phyloP scores from a whole-genome alignment of 208 protist genomes.

The Leptomonas seymouri region DNA sequence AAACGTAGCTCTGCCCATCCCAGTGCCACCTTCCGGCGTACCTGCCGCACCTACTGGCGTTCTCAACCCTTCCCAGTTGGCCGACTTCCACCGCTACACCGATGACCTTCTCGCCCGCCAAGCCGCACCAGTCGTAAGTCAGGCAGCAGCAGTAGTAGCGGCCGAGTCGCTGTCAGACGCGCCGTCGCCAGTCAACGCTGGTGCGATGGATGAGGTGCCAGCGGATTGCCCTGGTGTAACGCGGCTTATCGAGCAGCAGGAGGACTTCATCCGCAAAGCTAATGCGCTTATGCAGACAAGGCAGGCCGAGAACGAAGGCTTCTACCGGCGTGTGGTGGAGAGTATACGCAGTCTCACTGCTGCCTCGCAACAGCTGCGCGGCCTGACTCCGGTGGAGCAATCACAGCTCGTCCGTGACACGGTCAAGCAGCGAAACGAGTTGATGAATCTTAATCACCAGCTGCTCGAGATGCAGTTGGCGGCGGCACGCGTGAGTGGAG shows the following conservation, averaged over 20 bases:
- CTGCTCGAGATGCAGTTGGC: slow-evolving; percentile 68
- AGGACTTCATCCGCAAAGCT: slow-evolving; percentile 51
- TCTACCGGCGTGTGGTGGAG: slow-evolving; percentile 52
- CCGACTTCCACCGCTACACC: slow-evolving; percentile 70
- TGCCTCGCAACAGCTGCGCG: slow-evolving; percentile 29
- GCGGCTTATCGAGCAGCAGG: slow-evolving; percentile 42
- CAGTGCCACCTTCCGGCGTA: not conserved
- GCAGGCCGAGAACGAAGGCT: slow-evolving; percentile 52
- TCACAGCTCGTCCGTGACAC: slow-evolving; percentile 59
- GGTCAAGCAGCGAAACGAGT: slow-evolving; percentile 73
- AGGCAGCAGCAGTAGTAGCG: not conserved
- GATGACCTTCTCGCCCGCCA: slow-evolving; percentile 52
- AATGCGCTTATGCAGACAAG: slow-evolving; percentile 43
- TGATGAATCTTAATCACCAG: slow-evolving; percentile 68
- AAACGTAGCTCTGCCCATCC: slow-evolving; percentile 2
- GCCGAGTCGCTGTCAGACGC: not conserved
- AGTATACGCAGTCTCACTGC: slow-evolving; percentile 23
- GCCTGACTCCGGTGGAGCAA: slow-evolving; percentile 63
- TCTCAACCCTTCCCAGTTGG: slow-evolving; percentile 43
- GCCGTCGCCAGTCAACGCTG: not conserved
- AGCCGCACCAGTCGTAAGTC: slow-evolving; percentile 7
- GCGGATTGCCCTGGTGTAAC: slow-evolving; percentile 12
- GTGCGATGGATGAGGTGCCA: not conserved
- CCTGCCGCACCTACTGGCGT: slow-evolving; percentile 12
- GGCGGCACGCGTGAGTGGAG: slow-evolving; percentile 34